A percentile compares a stretch with the other conserved stretches of the same genome.
Evolutionary conservation across 345 rosid species (phyloP).

Genomic region (Aurinia saxatilis): DNA sequence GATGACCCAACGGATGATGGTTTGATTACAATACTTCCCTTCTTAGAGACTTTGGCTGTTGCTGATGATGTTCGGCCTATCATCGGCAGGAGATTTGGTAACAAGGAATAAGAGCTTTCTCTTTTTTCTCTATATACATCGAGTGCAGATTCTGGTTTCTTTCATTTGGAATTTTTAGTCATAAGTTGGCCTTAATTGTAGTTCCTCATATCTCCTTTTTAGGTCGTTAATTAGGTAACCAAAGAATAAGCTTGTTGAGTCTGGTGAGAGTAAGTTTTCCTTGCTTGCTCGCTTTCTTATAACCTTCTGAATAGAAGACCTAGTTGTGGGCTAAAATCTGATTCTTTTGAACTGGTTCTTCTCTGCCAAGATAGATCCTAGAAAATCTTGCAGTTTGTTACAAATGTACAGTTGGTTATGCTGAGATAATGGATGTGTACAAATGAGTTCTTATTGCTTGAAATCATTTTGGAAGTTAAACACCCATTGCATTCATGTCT

Average conservation of each 20-base stretch:
- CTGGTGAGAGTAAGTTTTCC: conserved; percentile 22
- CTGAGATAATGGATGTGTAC: conserved; percentile 29
- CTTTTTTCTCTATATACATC: conserved; percentile 22
- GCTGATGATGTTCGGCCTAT: conserved; percentile 90
- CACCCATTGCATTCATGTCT: conserved; percentile 6
- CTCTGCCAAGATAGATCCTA: conserved; percentile 30
- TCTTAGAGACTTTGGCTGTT: conserved; percentile 79
- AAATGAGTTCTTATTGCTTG: conserved; percentile 24
- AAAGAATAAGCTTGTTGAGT: conserved; percentile 22
- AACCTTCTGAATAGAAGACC: conserved; percentile 21
- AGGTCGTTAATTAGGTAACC: conserved; percentile 30
- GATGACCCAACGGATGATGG: conserved; percentile 85
- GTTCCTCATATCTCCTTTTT: conserved; percentile 14
- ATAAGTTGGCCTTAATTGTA: conserved; percentile 18
- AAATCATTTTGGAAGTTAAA: conserved; percentile 19
- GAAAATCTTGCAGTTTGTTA: conserved; percentile 25
- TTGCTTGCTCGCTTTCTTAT: conserved; percentile 22
- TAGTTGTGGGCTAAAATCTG: conserved; percentile 16
- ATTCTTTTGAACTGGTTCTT: conserved; percentile 8
- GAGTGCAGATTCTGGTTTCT: conserved; percentile 25
- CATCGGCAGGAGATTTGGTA: conserved; percentile 83
- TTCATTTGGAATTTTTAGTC: conserved; percentile 8
- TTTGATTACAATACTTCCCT: conserved; percentile 75
- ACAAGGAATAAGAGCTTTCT: conserved; percentile 28
- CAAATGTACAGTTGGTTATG: conserved; percentile 30